Evolutionary conservation across 306 rosid genomes (phyloP), one percentile per base, ranked within the genome.

Genomic region (Morella rubra): DNA sequence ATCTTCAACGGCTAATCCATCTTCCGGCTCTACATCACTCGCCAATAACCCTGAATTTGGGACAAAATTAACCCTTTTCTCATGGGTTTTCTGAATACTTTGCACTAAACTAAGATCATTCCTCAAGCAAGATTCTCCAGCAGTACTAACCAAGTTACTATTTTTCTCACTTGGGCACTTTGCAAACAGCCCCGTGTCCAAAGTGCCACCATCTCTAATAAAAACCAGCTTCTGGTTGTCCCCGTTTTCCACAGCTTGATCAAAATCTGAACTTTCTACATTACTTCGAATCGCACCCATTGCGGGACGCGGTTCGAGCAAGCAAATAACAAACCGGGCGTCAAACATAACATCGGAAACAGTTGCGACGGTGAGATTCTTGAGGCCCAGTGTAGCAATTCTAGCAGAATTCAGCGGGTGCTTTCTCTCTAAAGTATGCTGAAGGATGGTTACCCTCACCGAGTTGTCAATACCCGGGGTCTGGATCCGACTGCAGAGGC

Each of bases 381-480:
- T 89, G 53, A 94, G 84, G 15, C 97, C 96, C 50, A 94, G 19
- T 76, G 24, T 81, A 4, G 90, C 98, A 84, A 94, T 94, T 71
- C 95, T 87, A 37, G 93, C 78, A 32, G 97, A 94, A 83, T 94
- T 94, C 32, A 94, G 95, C 0, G 96, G 97, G 73, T 94, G 96
- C 44, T 87, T 94, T 68, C 42, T 77, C 89, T 94, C 97, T 12
- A 86, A 56, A 45, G 86, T 79, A 77, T 94, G 98, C 62, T 90
- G 96, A 11, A 91, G 91, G 83, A 94, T 88, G 77, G 90, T 86
- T 2, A 94, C 94, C 11, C 85, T 76, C 4, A 90, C 90, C 41
- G 90, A 84, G 74, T 91, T 94, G 5, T 87, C 84, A 77, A 90
- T 74, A 18, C 73, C 73, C 6, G 89, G 83, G 22, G 71, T 78